Conservation (phyloP, 352 stramenopile species). For the Globisporangium ultimum region DNA sequence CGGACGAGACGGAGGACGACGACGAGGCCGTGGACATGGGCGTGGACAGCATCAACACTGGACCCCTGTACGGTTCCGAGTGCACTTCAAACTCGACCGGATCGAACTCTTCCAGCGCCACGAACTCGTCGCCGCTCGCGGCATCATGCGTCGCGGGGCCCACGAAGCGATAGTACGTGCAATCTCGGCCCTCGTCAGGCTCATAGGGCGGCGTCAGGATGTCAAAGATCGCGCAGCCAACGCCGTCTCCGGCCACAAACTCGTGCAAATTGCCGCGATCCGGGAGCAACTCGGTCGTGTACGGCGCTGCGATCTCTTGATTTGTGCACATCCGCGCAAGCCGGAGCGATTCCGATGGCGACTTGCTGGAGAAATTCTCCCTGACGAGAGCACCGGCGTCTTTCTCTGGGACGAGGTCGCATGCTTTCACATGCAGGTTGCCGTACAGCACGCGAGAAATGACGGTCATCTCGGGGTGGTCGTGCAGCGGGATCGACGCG, state of each 20-base stretch:
- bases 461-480: slow-evolving; percentile 84
- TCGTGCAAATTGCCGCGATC: slow-evolving; percentile 76
- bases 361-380: background rate
- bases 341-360: slow-evolving; percentile 2
- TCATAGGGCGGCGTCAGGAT: slow-evolving; percentile 86
- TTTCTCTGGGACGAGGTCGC: slow-evolving; percentile 35
- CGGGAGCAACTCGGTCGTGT: slow-evolving; percentile 69
- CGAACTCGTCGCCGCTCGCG: slow-evolving; percentile 5
- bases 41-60: slow-evolving; percentile 17
- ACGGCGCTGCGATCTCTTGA: slow-evolving; percentile 37
- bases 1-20: slow-evolving; percentile 6
- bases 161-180: slow-evolving; percentile 68
- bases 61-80: slow-evolving; percentile 46
- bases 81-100: slow-evolving; percentile 53
- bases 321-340: slow-evolving; percentile 45
- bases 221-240: slow-evolving; percentile 82
- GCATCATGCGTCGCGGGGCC: slow-evolving; percentile 15
- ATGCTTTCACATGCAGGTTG: slow-evolving; percentile 57
- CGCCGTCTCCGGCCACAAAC: slow-evolving; percentile 60
- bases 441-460: slow-evolving; percentile 82
- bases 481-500: slow-evolving; percentile 69
- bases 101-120: slow-evolving; percentile 46
- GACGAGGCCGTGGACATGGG: background rate
- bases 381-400: background rate
- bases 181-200: slow-evolving; percentile 55